Percentiles rank a stretch among this genome's conserved stretches.
Conservation (phyloP, 164 flowering plant species). For the Santalum album region DNA sequence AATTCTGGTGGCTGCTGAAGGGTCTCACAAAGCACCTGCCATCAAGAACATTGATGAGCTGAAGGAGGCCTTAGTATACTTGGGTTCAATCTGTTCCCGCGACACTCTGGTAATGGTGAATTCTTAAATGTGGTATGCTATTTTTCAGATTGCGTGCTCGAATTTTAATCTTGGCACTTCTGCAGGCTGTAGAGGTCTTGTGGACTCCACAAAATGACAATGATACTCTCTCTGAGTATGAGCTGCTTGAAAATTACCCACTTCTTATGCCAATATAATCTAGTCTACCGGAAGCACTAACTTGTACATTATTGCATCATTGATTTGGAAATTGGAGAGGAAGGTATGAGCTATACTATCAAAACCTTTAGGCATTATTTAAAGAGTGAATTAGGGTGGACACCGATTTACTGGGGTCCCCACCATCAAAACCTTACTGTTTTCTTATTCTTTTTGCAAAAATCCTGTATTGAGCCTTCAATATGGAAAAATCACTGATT, state of each 20-base stretch:
- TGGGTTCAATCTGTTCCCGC: background rate
- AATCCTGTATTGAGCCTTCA: no score
- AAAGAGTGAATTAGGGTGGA: no score
- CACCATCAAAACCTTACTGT: no score
- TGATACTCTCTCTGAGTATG: background rate
- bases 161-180: background rate
- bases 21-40: background rate
- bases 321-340: background rate
- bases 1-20: background rate
- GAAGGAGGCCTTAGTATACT: background rate
- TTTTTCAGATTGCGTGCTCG: no score
- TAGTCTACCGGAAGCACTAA: background rate
- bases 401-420: no score
- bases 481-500: no score
- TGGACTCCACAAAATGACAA: conserved; percentile 2
- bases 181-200: conserved; percentile 2
- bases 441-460: no score
- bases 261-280: background rate
- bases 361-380: background rate
- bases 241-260: conserved; percentile 1
- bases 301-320: background rate
- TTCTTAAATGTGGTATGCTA: background rate
- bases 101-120: background rate
- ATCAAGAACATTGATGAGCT: background rate
- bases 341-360: background rate